Evolutionary conservation across 2,329 filamentous ascomycete genomes (phyloP).

Genomic region (Chrysoporthe austroafricana): DNA sequence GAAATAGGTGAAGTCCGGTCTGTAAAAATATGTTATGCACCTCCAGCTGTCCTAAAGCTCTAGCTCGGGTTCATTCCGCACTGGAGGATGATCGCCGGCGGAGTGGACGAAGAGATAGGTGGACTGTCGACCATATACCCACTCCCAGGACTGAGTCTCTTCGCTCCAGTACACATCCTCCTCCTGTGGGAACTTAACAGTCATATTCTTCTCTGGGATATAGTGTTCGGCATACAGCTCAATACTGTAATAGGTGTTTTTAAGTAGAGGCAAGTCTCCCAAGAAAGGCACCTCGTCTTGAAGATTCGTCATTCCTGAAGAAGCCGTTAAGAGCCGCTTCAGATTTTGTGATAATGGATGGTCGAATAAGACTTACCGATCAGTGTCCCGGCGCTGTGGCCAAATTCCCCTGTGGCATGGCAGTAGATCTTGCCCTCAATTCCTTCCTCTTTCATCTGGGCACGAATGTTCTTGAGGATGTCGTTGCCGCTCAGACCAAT

Average conservation of each 20-base stretch:
- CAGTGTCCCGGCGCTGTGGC: conserved; percentile 52
- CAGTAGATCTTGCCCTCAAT: conserved; percentile 53
- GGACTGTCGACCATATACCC: conserved; percentile 54
- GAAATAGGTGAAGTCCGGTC: neutral
- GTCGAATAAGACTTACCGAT: conserved; percentile 43
- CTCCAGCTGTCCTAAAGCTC: conserved; percentile 7
- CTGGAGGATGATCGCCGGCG: neutral
- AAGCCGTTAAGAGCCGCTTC: neutral
- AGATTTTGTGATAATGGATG: neutral
- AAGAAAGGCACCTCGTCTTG: conserved; percentile 51
- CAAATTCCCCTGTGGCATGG: conserved; percentile 56
- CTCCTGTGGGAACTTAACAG: conserved; percentile 51
- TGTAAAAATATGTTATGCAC: too few species aligned
- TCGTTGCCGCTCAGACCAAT: conserved; percentile 49
- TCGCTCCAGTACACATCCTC: conserved; percentile 54
- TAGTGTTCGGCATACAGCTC: conserved; percentile 54
- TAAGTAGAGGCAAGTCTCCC: conserved; percentile 50
- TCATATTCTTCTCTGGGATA: conserved; percentile 49
- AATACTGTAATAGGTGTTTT: conserved; percentile 54
- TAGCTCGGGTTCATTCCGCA: neutral
- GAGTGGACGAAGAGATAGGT: conserved; percentile 44
- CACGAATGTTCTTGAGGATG: conserved; percentile 44
- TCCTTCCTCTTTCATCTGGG: conserved; percentile 47
- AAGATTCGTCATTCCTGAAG: conserved; percentile 52
- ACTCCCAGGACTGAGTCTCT: conserved; percentile 46